Evolutionary conservation across 169 alveolate species (phyloP), one percentile per base, ranked within the genome.

Genomic region (Plasmodium coatneyi): DNA sequence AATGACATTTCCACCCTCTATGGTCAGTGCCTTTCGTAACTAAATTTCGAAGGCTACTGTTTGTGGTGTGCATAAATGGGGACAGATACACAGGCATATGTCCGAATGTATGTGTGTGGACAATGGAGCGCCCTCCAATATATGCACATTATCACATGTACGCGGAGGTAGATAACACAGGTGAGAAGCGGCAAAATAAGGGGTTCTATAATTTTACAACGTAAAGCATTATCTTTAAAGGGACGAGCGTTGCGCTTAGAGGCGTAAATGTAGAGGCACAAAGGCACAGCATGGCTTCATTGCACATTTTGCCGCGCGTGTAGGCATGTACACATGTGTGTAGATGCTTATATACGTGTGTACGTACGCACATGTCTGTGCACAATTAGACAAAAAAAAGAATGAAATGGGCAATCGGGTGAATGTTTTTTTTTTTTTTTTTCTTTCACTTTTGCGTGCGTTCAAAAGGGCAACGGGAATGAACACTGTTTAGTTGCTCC

Each of bases 301-400:
- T 66, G 16, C 22, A 9, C 16, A 66, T 36, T 36, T 79, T 79
- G 28, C 32, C 30, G 7, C 46, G 22, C 3, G 70, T 30, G 49
- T 80, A 25, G 79, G 32, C 70, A 80, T 49, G 52, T 80, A 34
- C 12, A 80, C 52, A 80, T 76, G 36, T 76, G 49, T 14, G 52
- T 12, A 49, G 41, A 76, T 22, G 49, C 49, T 19, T 76, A 32
- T 76, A 41, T 16, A 79, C 54, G 28, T 79, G 54, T 36, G 70
- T 79, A 30, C 54, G 54, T 14, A 41, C 32, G n/a, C 70, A 41
- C 54, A 79, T 79, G 70, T 79, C 49, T 36, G 41, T 79, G 56
- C 54, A 79, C 84, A 79, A 79, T 79, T 79, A 79, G 84, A 79
- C 84, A 79, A 79, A 79, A 79, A 32, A 41, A 12, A 19, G 56